Base-by-base conservation (phyloP, 345 rosid species). In the Euphorbia lathyris region DNA sequence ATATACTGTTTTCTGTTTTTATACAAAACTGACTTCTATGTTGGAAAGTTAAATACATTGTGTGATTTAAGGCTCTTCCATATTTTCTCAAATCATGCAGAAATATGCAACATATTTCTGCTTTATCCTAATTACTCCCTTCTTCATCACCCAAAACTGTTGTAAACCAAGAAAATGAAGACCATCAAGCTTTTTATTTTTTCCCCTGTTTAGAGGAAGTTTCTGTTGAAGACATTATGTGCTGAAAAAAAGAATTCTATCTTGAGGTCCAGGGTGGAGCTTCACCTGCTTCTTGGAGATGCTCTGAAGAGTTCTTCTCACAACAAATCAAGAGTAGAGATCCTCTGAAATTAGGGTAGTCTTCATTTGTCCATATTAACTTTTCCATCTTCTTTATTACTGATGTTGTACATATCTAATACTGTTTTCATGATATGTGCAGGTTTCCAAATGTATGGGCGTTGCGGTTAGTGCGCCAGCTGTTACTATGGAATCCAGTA, bases 261-360 rank as follows among this genome's bases (percentile, higher is more conserved):
- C 6, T 56, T 74, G 4, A 70, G 50, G 68, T 76, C 61, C 63
- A 90, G 97, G 89, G 79, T 78, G 86, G 87, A 78, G 79, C 77
- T 64, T 88, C 94, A 52, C 96, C 91, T 34, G 97, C 97, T 74
- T 83, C 96, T 22, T 94, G 98, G 98, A 91, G 88, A 83, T 94
- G 97, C 86, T 89, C 96, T 2, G 98, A 94, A 79, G 97, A 91
- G 53, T 91, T 85, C 69, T 87, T 94, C 43, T 80, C 89, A 27
- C 78, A 70, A 63, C 91, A 89, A 81, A 87, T 91, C 84, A 91
- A 80, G 90, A 83, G 88, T 66, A 83, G 98, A 80, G 98, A 94
- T 84, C 95, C 93, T 71, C 86, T 94, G 69, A 86, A 88, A 74
- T 69, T 88, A 13, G 98, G 97, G 97, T 91, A 70, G 86, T 77